Conservation (phyloP, 176 grass and related monocot species). For the Neostapfia colusana region DNA sequence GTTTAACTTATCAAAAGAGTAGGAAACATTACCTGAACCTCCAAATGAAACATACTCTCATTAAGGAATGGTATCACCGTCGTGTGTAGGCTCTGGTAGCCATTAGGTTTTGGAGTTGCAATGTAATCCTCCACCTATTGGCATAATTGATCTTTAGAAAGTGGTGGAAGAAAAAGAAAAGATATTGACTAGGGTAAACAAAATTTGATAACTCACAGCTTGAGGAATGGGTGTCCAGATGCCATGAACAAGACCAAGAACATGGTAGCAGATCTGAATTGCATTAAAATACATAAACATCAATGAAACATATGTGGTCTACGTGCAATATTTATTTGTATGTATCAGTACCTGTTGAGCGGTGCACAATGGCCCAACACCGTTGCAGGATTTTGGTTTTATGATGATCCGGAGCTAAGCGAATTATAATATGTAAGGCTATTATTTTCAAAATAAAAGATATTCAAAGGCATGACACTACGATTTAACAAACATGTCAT, state of each 20-base stretch:
- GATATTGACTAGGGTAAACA: background rate
- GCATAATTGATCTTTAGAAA: conserved; percentile 34
- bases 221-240: conserved; percentile 96
- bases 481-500: conserved; percentile 3
- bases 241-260: conserved; percentile 97
- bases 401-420: conserved; percentile 81
- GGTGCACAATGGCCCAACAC: conserved; percentile 86
- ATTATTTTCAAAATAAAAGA: conserved; percentile 26
- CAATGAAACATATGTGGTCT: conserved; percentile 35
- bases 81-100: conserved; percentile 92
- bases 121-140: conserved; percentile 94
- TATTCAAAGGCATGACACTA: conserved; percentile 19
- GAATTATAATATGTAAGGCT: conserved; percentile 34
- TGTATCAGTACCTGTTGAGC: conserved; percentile 68
- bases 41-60: conserved; percentile 95
- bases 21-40: conserved; percentile 75
- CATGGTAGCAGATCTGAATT: conserved; percentile 94
- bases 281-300: conserved; percentile 36
- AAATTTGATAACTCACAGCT: conserved; percentile 75
- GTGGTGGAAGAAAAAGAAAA: conserved; percentile 7
- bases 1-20: conserved; percentile 32
- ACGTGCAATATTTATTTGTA: conserved; percentile 33
- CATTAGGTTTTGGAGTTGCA: conserved; percentile 98
- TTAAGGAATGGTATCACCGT: conserved; percentile 98
- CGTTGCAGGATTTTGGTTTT: conserved; percentile 81